Base-by-base conservation (phyloP, 2,329 filamentous ascomycete species). In the Gremmenia infestans region DNA sequence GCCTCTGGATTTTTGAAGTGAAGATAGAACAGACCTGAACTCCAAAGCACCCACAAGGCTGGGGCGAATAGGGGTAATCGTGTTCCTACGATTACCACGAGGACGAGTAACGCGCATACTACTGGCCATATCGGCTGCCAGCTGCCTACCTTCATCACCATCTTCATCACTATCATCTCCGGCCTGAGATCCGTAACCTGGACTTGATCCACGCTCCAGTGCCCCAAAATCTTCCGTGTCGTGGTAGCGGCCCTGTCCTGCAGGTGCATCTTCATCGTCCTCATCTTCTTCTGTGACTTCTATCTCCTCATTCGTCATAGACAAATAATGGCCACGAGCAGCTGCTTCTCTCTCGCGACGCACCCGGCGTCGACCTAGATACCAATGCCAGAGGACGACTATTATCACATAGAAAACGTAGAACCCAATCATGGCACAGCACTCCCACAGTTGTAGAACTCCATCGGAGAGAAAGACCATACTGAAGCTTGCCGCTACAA, bases 371-470 rank as follows among this genome's bases (percentile, higher is more conserved):
- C 85, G 79, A 39, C 82, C 83, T 15, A 87, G 76, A 73, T 87
- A 88, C 88, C 92, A 96, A 72, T 99, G 94, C 91, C 92, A 97
- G 5, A 79, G 79, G 15, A 97, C 89, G 11, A 99, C 94, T 56
- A 91, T 85, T 12, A 85, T 69, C 48, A 99, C 94, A 68, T 99
- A 99, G 65, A 96, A 88, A 46, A 86, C 63, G 71, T 99, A 99
- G 69, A 95, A 95, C 14, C 77, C 86, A 55, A 99, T 91, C 94
- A 99, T 99, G 56, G 81, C 76, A 58, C 81, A 81, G 63, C 92
- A 96, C 72, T 99, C 94, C 91, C 91, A 97, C 6, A 94, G 74
- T 59, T 88, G 82, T 51, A 99, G 78, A 56, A 82, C 81, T 0
- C 93, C 93, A 69, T 99, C 94, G 37, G 87, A 85, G 19, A 99